These are phyloP conservation scores for Backusella luteola DNA, from an alignment of 192 early-diverging fungal genomes.

Conservation along the genomic window DNA sequence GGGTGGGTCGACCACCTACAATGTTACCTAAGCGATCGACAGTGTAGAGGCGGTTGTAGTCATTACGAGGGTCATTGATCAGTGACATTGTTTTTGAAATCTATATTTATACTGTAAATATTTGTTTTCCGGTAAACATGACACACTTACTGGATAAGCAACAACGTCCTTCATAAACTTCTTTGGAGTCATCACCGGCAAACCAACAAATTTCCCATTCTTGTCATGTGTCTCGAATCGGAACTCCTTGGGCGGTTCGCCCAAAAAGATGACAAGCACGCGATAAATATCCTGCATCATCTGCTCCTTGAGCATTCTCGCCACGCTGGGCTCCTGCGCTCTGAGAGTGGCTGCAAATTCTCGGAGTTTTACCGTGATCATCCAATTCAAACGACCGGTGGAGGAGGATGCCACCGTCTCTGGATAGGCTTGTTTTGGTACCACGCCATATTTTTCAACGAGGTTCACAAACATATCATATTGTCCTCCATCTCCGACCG, in stretches of 20 bases:
- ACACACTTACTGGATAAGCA: conserved; percentile 44
- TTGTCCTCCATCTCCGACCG: conserved; percentile 73
- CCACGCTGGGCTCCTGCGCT: conserved; percentile 35
- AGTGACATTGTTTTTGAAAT: conserved; percentile 61
- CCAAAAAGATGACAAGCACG: conserved; percentile 68
- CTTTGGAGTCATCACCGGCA: conserved; percentile 56
- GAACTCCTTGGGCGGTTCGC: conserved; percentile 66
- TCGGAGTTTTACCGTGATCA: conserved; percentile 66
- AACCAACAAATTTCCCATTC: conserved; percentile 63
- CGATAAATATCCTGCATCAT: conserved; percentile 69
- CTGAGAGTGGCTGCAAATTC: conserved; percentile 61
- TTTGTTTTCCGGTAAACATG: no score
- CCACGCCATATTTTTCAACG: conserved; percentile 73
- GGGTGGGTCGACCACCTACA: conserved; percentile 59
- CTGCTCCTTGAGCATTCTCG: conserved; percentile 53
- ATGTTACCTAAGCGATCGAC: conserved; percentile 76
- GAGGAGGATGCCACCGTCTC: conserved; percentile 65
- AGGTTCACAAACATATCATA: conserved; percentile 81
- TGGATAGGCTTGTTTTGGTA: conserved; percentile 63
- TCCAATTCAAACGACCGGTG: conserved; percentile 55
- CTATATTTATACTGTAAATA: conserved; percentile 29
- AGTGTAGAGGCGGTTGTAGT: conserved; percentile 59
- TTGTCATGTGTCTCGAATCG: conserved; percentile 71
- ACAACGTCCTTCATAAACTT: conserved; percentile 63
- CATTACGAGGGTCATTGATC: conserved; percentile 76